These are phyloP conservation scores for Tuctoria greenei DNA, from an alignment of 176 grass and related monocot species.

Conservation along the genomic window DNA sequence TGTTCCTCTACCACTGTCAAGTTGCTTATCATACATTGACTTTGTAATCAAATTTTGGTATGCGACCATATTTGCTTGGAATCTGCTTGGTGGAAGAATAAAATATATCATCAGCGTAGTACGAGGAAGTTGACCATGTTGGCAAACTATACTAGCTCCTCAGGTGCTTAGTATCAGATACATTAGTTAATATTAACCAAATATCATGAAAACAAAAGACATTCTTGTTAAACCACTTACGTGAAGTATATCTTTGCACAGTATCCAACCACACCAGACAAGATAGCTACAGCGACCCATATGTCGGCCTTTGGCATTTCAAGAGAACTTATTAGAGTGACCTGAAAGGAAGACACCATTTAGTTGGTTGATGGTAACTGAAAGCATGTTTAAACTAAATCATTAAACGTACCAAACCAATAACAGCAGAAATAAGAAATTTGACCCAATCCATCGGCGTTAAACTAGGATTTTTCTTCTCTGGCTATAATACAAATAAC, in stretches of 20 bases:
- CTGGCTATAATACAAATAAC: conserved; percentile 57
- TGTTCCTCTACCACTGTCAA: conserved; percentile 93
- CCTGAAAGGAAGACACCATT: conserved; percentile 52
- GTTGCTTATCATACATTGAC: conserved; percentile 97
- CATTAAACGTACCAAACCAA: conserved; percentile 74
- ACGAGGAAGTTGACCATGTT: neutral
- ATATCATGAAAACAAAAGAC: neutral
- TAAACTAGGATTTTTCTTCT: conserved; percentile 97
- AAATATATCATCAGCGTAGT: neutral
- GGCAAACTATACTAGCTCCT: neutral
- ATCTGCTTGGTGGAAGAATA: conserved; percentile 46
- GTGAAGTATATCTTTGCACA: conserved; percentile 93
- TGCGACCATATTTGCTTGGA: conserved; percentile 69
- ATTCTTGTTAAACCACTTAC: conserved; percentile 43
- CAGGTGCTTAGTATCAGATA: neutral
- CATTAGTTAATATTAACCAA: neutral
- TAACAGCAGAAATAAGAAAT: conserved; percentile 80
- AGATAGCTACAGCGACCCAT: conserved; percentile 73
- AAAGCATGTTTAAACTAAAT: conserved; percentile 6
- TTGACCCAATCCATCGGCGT: conserved; percentile 99
- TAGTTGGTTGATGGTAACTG: conserved; percentile 31
- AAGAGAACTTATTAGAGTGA: conserved; percentile 79
- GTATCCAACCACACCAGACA: conserved; percentile 86
- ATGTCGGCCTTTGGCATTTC: conserved; percentile 96
- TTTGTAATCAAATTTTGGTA: conserved; percentile 95